phyloP scores from a whole-genome alignment of 2,329 filamentous ascomycete species.

The Colletotrichum musae region DNA sequence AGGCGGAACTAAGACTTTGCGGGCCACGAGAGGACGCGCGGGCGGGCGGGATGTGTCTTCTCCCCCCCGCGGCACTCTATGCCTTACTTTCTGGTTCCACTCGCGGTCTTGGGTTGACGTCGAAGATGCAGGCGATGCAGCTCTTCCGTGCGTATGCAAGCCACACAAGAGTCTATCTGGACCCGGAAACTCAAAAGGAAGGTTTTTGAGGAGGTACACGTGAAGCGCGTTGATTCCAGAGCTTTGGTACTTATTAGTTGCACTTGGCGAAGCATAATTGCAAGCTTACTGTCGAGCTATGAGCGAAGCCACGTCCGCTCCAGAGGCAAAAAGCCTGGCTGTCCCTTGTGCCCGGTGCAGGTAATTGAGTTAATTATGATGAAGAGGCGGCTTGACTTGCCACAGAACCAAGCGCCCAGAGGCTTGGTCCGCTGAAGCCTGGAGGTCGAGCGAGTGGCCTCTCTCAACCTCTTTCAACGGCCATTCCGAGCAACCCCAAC shows the following conservation, averaged over 20 bases:
- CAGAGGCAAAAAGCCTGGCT: neutral
- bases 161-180: neutral
- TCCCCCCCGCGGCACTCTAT: neutral
- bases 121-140: neutral
- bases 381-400: constrained; percentile 7
- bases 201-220: no score
- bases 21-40: neutral
- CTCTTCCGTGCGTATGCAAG: neutral
- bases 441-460: neutral
- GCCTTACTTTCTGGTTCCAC: no score
- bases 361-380: constrained; percentile 6
- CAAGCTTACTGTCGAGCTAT: neutral
- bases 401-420: neutral
- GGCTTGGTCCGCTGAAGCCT: neutral
- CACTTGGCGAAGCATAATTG: constrained; percentile 7
- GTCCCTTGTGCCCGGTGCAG: neutral
- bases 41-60: neutral
- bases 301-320: neutral
- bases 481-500: neutral
- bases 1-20: constrained; percentile 43
- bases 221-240: neutral
- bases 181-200: neutral
- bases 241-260: neutral
- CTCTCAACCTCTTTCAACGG: neutral
- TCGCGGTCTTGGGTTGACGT: no score